Conservation (phyloP, 176 grass and related monocot genomes). For the Paspalum vaginatum region DNA sequence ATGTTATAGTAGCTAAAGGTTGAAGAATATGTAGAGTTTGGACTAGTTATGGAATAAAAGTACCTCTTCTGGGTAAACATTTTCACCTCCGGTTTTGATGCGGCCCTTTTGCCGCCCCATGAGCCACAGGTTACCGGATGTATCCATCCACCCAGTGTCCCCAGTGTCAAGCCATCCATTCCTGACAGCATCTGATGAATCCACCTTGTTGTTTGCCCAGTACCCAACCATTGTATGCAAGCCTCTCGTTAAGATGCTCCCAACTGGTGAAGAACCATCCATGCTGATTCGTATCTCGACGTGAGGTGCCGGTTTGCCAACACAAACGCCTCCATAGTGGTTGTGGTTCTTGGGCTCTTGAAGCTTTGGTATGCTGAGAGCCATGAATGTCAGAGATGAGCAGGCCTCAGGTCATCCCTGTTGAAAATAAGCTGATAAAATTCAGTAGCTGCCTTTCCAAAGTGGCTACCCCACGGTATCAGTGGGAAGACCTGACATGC, state of each 20-base stretch:
- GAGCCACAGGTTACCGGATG: conserved; percentile 66
- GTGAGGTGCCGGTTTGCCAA: conserved; percentile 83
- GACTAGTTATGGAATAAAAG: background rate
- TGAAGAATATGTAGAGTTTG: background rate
- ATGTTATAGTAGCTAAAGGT: background rate
- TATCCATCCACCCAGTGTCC: conserved; percentile 71
- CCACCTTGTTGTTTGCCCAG: conserved; percentile 42
- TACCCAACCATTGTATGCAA: conserved; percentile 81
- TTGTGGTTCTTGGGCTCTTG: conserved; percentile 21
- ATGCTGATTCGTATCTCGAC: conserved; percentile 57
- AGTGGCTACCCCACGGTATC: background rate
- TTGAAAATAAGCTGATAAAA: background rate
- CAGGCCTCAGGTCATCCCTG: conserved; percentile 98
- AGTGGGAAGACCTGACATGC: background rate
- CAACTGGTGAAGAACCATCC: conserved; percentile 31
- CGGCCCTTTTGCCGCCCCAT: conserved; percentile 73
- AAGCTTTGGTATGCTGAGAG: conserved; percentile 41
- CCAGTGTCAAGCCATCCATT: conserved; percentile 86
- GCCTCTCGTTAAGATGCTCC: conserved; percentile 82
- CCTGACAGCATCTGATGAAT: conserved; percentile 22
- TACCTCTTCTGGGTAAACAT: conserved; percentile 97
- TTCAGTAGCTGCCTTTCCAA: background rate
- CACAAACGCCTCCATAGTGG: conserved; percentile 45
- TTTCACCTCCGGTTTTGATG: conserved; percentile 90
- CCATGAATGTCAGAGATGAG: conserved; percentile 87